Base-by-base conservation (phyloP, 495 filamentous ascomycete genomes). In the Aspergillus incahuasiensis region DNA sequence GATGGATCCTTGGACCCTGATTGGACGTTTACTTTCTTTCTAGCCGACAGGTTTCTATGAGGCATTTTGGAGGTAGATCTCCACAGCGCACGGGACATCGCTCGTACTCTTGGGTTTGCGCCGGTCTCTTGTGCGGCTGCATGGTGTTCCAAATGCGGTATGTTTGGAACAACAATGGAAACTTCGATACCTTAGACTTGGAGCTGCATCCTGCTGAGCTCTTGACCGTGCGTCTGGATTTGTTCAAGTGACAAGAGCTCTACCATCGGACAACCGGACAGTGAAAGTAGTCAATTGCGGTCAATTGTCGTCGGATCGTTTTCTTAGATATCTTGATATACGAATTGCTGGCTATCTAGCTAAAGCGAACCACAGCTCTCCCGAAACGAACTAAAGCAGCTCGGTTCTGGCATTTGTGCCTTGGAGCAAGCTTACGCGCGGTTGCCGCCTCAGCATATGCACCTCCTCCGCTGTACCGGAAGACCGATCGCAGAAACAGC, bases 91-190 rank as follows among this genome's bases (percentile, higher is more conserved):
- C 57, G 51, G 58, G 58, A 61, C 58, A 45, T 28, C 24, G 25
- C 46, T 50, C 28, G n/a, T 30, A 25, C 39, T 52, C 50, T 55
- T 52, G 47, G 55, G 40, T 56, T 58, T 44, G 48, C 52, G 24
- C 56, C 56, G 46, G 52, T 34, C 58, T 18, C 38, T 40, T 42
- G 46, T 50, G 16, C 18, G 21, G 42, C 45, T 48, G 62, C 62
- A 64, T 22, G 49, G 43, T 52, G 8, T 21, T 35, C 62, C 58
- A 46, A 61, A 64, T 56, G n/a, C 40, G 30, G 62, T 61, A 64
- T 61, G 11, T 48, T 58, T 52, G 52, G 25, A 30, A 38, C 24
- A 35, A 20, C 45, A 48, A 48, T 48, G n/a, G 45, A 34, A 20
- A 48, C 45, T 48, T 46, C 43, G 43, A 38, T 42, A 21, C 38